Evolutionary conservation across 805 yeast genomes (phyloP).

Genomic region (Candida vartiovaarae): DNA sequence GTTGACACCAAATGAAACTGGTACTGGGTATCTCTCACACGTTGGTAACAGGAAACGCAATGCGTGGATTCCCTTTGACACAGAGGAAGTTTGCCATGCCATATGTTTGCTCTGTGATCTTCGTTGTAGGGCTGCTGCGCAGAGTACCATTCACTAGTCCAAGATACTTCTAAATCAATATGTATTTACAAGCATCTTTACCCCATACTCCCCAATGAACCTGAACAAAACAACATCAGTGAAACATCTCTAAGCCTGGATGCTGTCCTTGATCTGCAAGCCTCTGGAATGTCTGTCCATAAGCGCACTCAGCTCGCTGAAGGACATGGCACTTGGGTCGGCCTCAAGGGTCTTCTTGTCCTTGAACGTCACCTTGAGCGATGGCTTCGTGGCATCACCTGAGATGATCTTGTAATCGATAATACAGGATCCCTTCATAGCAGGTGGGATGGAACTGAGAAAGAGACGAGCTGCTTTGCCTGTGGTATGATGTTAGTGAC

Average conservation of each 20-base stretch:
- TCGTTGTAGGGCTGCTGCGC: too few relatives aligned
- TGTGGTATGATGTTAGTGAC: conserved; percentile 4
- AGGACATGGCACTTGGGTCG: conserved; percentile 51
- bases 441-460: conserved; percentile 74
- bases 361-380: conserved; percentile 70
- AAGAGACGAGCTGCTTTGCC: conserved; percentile 78
- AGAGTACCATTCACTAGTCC: too few relatives aligned
- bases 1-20: too few relatives aligned
- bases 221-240: not conserved
- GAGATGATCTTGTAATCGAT: conserved; percentile 58
- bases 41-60: too few relatives aligned
- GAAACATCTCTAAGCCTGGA: conserved; percentile 27
- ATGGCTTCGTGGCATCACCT: conserved; percentile 41
- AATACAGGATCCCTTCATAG: conserved; percentile 51
- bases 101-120: too few relatives aligned
- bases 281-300: conserved; percentile 82
- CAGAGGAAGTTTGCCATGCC: too few relatives aligned
- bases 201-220: too few relatives aligned
- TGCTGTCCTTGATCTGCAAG: conserved; percentile 67
- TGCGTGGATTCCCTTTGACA: too few relatives aligned
- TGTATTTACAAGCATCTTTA: too few relatives aligned
- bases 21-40: too few relatives aligned
- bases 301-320: conserved; percentile 55
- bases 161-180: too few relatives aligned
- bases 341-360: conserved; percentile 67